Conservation (phyloP, 768 basidiomycete genomes). For the Lentinus brumalis region DNA sequence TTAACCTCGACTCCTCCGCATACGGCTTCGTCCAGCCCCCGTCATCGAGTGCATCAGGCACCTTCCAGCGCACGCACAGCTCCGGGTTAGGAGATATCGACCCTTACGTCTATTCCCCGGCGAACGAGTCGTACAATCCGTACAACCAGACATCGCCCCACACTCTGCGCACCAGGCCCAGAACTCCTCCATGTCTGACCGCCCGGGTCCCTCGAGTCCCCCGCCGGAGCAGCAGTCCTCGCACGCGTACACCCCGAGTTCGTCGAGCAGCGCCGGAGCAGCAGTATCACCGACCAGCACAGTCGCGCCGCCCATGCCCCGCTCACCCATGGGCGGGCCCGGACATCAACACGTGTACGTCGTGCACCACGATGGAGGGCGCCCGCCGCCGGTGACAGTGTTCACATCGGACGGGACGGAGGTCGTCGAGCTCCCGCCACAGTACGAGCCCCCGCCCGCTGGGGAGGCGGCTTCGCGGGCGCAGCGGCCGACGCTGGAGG, state of each 20-base stretch:
- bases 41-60: conserved; percentile 2
- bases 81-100: background rate
- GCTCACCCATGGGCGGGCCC: background rate
- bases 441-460: conserved; percentile 35
- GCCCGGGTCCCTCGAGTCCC: too few species aligned
- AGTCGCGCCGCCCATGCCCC: conserved; percentile 2
- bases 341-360: conserved; percentile 46
- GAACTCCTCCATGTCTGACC: too few species aligned
- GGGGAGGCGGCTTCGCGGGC: background rate
- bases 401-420: conserved; percentile 56
- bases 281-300: background rate
- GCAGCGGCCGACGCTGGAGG: conserved; percentile 4
- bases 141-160: too few species aligned
- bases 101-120: background rate
- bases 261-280: too few species aligned
- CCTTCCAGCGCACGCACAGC: conserved; percentile 3
- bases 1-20: conserved; percentile 24
- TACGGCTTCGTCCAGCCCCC: background rate
- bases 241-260: too few species aligned
- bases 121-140: background rate
- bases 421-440: conserved; percentile 62
- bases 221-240: too few species aligned
- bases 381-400: conserved; percentile 54
- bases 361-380: conserved; percentile 62
- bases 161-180: too few species aligned